Evolutionary conservation across 164 flowering plant genomes (phyloP).

Genomic region (Magnolia changhungtana): DNA sequence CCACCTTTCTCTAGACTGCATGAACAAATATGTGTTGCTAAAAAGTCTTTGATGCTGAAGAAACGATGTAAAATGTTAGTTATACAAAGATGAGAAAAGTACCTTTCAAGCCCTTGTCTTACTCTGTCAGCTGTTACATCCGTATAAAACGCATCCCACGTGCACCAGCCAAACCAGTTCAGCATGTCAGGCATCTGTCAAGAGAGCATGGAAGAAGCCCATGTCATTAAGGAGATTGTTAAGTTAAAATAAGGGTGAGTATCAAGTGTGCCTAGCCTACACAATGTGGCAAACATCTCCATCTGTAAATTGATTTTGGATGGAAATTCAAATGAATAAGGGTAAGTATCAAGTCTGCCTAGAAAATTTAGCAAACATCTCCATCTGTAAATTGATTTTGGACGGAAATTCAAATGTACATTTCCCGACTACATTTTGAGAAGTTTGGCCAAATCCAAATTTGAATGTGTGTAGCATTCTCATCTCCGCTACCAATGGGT

Average conservation of each 20-base stretch:
- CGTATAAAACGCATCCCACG: constrained; percentile 93
- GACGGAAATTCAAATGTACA: neutral
- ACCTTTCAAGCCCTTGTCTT: constrained; percentile 72
- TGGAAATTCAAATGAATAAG: too few species aligned
- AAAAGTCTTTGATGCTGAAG: neutral
- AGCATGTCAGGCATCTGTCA: constrained; percentile 77
- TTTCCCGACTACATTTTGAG: neutral
- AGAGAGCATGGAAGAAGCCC: neutral
- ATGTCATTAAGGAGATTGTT: neutral
- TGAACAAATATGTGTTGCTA: neutral
- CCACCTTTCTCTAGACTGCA: constrained; percentile 75
- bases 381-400: neutral
- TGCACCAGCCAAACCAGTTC: constrained; percentile 97
- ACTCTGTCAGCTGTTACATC: constrained; percentile 70
- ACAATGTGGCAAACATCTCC: neutral
- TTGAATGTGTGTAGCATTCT: neutral
- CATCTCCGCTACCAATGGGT: neutral
- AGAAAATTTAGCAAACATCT: neutral
- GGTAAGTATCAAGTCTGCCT: neutral
- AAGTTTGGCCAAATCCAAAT: neutral
- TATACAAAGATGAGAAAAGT: neutral
- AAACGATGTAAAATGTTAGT: neutral
- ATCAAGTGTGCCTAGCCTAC: neutral
- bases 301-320: too few species aligned
- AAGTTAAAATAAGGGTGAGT: neutral